Evolutionary conservation across 1,284 basidiomycete genomes (phyloP).

Genomic region (Melampsora abietis-canadensis): DNA sequence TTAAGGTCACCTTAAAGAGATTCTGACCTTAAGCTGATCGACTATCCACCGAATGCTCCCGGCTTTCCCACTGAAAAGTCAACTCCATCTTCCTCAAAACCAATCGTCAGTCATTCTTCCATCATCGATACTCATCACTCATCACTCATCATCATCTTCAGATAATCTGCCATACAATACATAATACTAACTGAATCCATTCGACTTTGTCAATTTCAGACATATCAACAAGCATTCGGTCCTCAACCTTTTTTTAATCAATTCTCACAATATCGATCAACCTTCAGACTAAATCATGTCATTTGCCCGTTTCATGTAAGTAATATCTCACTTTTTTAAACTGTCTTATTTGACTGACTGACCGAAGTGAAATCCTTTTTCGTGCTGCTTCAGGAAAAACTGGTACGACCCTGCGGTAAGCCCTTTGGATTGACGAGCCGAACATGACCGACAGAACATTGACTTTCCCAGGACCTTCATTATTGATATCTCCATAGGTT

Average conservation of each 20-base stretch:
- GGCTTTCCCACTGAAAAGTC: too few relatives aligned
- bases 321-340: neutral
- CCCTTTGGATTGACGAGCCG: neutral
- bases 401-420: slow-evolving; percentile 40
- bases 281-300: slow-evolving; percentile 12
- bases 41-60: too few relatives aligned
- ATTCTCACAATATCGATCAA: too few relatives aligned
- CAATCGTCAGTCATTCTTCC: neutral
- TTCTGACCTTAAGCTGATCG: too few relatives aligned
- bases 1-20: too few relatives aligned
- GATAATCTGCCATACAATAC: neutral
- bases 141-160: neutral
- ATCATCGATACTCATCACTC: neutral
- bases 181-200: neutral
- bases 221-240: too few relatives aligned
- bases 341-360: neutral
- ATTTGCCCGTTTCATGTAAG: slow-evolving; percentile 30
- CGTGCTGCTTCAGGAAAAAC: slow-evolving; percentile 16
- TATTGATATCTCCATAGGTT: neutral
- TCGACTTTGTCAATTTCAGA: too few relatives aligned
- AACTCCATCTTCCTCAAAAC: neutral
- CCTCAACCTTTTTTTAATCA: too few relatives aligned
- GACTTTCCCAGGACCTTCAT: neutral
- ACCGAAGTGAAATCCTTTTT: neutral
- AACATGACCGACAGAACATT: neutral